phyloP scores from a whole-genome alignment of 371 early-diverging fungal genomes.

The Apophysomyces trapeziformis region DNA sequence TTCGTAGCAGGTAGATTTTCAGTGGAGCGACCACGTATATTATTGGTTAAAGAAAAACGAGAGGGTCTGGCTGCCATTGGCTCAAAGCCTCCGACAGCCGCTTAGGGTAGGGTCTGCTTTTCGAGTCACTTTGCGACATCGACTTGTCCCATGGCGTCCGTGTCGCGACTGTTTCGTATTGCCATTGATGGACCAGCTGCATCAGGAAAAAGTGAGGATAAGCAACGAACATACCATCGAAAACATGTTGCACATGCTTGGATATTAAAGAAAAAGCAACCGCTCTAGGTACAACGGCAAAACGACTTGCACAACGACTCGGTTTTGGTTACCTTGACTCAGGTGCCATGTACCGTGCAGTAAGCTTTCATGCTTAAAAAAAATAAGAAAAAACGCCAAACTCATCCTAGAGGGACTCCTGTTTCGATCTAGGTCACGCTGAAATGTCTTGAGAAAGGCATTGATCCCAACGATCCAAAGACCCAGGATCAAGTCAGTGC shows the following conservation, averaged over 20 bases:
- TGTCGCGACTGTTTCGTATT: conserved; percentile 67
- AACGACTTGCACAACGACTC: conserved; percentile 70
- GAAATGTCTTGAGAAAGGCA: conserved; percentile 48
- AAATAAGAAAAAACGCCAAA: too few relatives aligned
- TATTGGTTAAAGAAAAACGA: too few relatives aligned
- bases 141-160: conserved; percentile 3
- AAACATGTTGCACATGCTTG: not conserved
- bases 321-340: conserved; percentile 86
- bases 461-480: conserved; percentile 40
- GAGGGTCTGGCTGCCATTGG: too few relatives aligned
- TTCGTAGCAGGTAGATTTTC: too few relatives aligned
- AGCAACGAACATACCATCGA: not conserved
- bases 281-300: conserved; percentile 73
- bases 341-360: conserved; percentile 72
- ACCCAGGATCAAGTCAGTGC: conserved; percentile 30
- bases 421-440: conserved; percentile 53
- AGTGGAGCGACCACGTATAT: too few relatives aligned
- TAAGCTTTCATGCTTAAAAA: conserved; percentile 22
- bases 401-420: not conserved
- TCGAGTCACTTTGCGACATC: too few relatives aligned
- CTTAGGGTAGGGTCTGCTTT: too few relatives aligned
- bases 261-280: not conserved
- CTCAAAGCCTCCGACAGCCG: too few relatives aligned
- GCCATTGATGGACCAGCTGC: conserved; percentile 97
- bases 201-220: conserved; percentile 82